These are phyloP conservation scores for Diaporthe sp. DNA, from an alignment of 2,329 filamentous ascomycete genomes.

Conservation along the genomic window DNA sequence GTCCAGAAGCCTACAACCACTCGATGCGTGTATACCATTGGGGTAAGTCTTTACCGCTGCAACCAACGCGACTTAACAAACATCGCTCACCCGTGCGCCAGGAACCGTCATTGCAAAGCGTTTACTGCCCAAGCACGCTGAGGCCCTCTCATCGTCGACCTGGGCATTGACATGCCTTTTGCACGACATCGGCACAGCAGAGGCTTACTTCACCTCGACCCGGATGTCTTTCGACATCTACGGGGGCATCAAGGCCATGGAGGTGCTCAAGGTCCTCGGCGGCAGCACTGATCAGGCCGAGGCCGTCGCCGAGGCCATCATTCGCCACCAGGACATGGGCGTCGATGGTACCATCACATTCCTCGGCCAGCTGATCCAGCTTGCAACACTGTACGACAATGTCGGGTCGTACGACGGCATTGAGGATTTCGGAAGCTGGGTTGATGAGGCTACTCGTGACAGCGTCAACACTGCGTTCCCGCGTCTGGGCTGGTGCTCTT, in stretches of 20 bases:
- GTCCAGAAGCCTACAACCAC: slow-evolving; percentile 8
- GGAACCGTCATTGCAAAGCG: slow-evolving; percentile 4
- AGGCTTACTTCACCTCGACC: not conserved
- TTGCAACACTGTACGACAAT: slow-evolving; percentile 11
- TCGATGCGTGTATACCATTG: slow-evolving; percentile 10
- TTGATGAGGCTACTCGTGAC: not conserved
- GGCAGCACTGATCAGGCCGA: not conserved
- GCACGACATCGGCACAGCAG: slow-evolving; percentile 16
- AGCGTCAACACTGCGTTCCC: slow-evolving; percentile 1
- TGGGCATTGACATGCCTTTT: slow-evolving; percentile 1
- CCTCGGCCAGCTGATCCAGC: slow-evolving; percentile 19
- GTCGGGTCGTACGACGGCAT: not conserved
- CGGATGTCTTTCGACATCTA: slow-evolving; percentile 9
- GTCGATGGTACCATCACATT: slow-evolving; percentile 13
- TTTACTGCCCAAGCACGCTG: not conserved
- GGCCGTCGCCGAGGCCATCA: slow-evolving; percentile 18
- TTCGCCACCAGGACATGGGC: slow-evolving; percentile 12
- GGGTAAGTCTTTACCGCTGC: not conserved
- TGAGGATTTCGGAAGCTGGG: not conserved
- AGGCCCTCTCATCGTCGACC: not conserved
- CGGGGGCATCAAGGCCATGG: not conserved
- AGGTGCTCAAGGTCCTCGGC: slow-evolving; percentile 2
- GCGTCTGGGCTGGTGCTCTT: slow-evolving; percentile 1
- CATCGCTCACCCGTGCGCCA: not conserved
- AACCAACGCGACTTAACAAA: not conserved